phyloP scores from a whole-genome alignment of 257 asterid genomes.

The Lithospermum erythrorhizon region DNA sequence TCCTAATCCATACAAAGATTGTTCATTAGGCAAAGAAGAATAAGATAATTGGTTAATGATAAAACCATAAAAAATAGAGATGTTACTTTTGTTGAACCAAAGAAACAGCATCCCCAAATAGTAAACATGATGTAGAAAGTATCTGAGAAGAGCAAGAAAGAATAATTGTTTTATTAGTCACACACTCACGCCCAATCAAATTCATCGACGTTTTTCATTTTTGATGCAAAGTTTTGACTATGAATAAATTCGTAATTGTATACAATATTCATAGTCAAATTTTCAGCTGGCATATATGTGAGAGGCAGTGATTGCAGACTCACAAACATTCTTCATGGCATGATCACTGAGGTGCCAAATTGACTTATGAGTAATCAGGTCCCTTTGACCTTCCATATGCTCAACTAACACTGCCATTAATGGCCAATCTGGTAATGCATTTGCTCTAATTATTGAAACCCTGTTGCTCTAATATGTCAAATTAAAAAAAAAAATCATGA shows the following conservation, averaged over 20 bases:
- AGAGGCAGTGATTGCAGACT: constrained; percentile 14
- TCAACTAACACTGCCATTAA: constrained; percentile 82
- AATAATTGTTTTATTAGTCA: not conserved
- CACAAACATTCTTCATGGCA: constrained; percentile 72
- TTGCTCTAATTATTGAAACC: constrained; percentile 16
- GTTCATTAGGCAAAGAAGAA: too few species aligned
- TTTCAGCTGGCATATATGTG: not conserved
- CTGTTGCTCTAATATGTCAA: constrained; percentile 18
- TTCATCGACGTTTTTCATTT: too few species aligned
- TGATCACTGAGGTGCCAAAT: constrained; percentile 84
- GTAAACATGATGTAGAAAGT: constrained; percentile 80
- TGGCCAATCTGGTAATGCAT: constrained; percentile 71
- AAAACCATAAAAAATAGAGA: not conserved
- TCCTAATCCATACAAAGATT: constrained; percentile 28
- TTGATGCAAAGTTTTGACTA: too few species aligned
- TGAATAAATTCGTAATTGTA: too few species aligned
- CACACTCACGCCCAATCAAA: too few species aligned
- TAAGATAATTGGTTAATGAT: too few species aligned
- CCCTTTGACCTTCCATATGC: constrained; percentile 71
- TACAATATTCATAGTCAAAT: too few species aligned
- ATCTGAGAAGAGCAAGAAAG: constrained; percentile 22
- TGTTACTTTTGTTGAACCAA: constrained; percentile 56
- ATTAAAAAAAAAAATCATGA: not conserved
- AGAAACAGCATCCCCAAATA: constrained; percentile 84
- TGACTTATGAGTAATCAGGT: constrained; percentile 72